Evolutionary conservation across 78 protist genomes (phyloP).

Genomic region (Dictyostelium capitatum): DNA sequence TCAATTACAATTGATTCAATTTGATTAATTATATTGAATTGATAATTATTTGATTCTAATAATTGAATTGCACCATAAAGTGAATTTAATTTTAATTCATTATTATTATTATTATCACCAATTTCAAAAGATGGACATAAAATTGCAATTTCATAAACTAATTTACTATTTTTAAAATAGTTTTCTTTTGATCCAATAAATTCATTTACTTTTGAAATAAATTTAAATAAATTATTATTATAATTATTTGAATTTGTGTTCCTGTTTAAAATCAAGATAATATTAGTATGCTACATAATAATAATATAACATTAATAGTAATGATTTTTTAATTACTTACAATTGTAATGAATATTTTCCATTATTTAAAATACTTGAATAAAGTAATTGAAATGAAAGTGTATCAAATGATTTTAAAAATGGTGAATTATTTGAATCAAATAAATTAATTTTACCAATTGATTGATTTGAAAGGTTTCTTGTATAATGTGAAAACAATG

Average conservation of each 20-base stretch:
- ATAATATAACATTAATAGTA: no score
- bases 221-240: no score
- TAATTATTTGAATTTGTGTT: no score
- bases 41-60: slow-evolving; percentile 5
- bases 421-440: background rate
- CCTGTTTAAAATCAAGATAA: no score
- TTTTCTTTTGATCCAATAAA: background rate
- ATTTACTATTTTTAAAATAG: background rate
- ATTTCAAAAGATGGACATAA: background rate
- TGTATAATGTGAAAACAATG: background rate
- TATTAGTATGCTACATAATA: no score
- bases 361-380: background rate
- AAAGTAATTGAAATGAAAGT: background rate
- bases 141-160: background rate
- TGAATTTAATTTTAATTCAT: background rate
- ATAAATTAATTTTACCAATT: background rate
- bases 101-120: background rate
- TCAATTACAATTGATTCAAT: background rate
- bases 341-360: background rate
- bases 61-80: background rate
- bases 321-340: no score
- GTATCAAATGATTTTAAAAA: slow-evolving; percentile 3
- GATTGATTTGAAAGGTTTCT: background rate
- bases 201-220: no score
- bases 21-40: background rate